phyloP scores from a whole-genome alignment of 164 flowering plant species.

The Chimonanthus praecox region DNA sequence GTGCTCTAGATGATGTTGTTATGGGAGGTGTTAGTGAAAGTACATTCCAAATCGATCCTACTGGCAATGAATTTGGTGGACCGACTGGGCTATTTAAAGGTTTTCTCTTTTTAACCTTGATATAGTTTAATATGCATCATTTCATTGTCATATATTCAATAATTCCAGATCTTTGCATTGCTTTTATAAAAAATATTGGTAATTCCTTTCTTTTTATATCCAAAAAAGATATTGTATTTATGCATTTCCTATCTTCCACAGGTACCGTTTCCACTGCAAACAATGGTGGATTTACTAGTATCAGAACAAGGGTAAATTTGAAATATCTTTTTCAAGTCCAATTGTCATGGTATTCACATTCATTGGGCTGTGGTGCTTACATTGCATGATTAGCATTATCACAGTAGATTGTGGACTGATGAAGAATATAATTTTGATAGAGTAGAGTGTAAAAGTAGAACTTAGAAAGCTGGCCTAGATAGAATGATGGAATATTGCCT shows the following conservation, averaged over 20 bases:
- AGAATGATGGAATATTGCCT: too few species aligned
- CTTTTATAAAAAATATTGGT: neutral
- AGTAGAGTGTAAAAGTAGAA: too few species aligned
- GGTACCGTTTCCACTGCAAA: slow-evolving; percentile 89
- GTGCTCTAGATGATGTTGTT: slow-evolving; percentile 95
- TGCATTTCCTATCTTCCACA: slow-evolving; percentile 22
- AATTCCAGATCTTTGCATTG: neutral
- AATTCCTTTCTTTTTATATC: neutral
- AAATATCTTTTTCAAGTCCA: neutral
- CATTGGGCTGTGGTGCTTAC: too few species aligned
- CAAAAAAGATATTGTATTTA: neutral
- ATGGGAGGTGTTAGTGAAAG: slow-evolving; percentile 99
- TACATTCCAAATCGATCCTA: slow-evolving; percentile 60
- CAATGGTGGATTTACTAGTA: slow-evolving; percentile 91
- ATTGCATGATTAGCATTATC: too few species aligned
- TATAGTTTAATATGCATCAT: neutral
- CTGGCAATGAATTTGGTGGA: slow-evolving; percentile 74
- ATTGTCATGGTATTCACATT: too few species aligned
- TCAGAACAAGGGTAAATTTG: slow-evolving; percentile 69
- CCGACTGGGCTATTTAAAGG: slow-evolving; percentile 86
- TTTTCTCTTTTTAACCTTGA: slow-evolving; percentile 21
- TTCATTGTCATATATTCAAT: neutral
- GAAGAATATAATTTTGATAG: too few species aligned
- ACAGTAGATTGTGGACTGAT: too few species aligned
- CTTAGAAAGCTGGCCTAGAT: too few species aligned